Percentiles rank a stretch among this genome's conserved stretches.
Evolutionary conservation across 2,329 filamentous ascomycete species (phyloP).

Genomic region (Chrysoporthe cubensis): DNA sequence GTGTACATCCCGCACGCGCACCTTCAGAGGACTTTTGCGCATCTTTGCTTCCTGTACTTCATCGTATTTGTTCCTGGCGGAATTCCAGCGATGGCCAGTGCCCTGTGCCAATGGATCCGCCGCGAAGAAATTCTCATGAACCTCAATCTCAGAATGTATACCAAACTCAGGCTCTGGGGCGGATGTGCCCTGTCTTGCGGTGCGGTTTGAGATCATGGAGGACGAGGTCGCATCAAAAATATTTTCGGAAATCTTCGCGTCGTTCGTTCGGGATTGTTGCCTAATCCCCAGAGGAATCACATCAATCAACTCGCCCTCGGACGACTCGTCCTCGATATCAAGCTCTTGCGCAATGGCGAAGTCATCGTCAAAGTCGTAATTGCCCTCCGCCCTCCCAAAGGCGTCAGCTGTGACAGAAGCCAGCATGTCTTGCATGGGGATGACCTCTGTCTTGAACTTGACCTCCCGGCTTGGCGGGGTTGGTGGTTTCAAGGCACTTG

Average conservation of each 20-base stretch:
- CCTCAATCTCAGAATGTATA: slow-evolving; percentile 39
- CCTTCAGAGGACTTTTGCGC: slow-evolving; percentile 70
- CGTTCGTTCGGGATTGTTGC: slow-evolving; percentile 43
- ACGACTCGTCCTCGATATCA: slow-evolving; percentile 46
- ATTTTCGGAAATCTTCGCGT: slow-evolving; percentile 52
- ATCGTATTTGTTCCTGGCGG: slow-evolving; percentile 74
- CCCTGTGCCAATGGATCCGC: slow-evolving; percentile 63
- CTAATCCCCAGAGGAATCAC: slow-evolving; percentile 42
- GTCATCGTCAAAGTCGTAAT: slow-evolving; percentile 66
- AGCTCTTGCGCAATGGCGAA: slow-evolving; percentile 60
- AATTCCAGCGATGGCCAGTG: slow-evolving; percentile 80
- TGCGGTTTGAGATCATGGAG: slow-evolving; percentile 46
- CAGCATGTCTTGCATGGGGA: slow-evolving; percentile 85
- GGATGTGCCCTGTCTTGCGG: slow-evolving; percentile 43
- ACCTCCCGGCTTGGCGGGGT: slow-evolving; percentile 78
- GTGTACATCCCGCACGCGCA: slow-evolving; percentile 84
- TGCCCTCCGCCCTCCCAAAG: slow-evolving; percentile 65
- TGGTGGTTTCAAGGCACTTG: slow-evolving; percentile 82
- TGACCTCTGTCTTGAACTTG: slow-evolving; percentile 85
- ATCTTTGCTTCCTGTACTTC: slow-evolving; percentile 64
- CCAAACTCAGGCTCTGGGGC: slow-evolving; percentile 18
- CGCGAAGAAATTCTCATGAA: slow-evolving; percentile 80
- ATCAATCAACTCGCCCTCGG: slow-evolving; percentile 38
- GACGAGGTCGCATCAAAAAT: slow-evolving; percentile 50
- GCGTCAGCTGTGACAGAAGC: slow-evolving; percentile 89